phyloP scores from a whole-genome alignment of 768 basidiomycete species.

The Stropharia rugosoannulata region DNA sequence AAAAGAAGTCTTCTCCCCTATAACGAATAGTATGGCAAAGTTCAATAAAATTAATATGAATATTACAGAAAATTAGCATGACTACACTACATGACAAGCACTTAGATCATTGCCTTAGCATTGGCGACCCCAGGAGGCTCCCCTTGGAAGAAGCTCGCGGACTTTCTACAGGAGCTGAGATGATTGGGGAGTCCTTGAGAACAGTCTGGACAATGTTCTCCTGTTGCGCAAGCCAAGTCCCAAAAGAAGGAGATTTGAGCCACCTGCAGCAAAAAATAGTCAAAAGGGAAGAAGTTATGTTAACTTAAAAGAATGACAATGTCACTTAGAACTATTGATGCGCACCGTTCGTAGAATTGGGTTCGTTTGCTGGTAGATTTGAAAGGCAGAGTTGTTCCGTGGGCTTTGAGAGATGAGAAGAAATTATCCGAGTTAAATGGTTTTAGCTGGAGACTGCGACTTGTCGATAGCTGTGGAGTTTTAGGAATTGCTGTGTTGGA shows the following conservation, averaged over 20 bases:
- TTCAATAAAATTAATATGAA: too few species aligned
- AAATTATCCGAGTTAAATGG: constrained; percentile 72
- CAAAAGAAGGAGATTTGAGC: constrained; percentile 76
- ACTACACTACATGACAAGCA: not conserved
- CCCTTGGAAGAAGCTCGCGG: not conserved
- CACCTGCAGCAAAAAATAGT: constrained; percentile 36
- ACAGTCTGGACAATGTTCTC: constrained; percentile 67
- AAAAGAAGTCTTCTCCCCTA: too few species aligned
- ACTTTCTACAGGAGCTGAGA: not conserved
- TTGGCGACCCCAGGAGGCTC: not conserved
- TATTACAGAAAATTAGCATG: too few species aligned
- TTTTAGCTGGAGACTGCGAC: constrained; percentile 46
- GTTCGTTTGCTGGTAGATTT: constrained; percentile 59
- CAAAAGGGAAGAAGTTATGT: not conserved
- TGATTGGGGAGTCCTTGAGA: constrained; percentile 30
- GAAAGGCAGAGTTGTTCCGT: constrained; percentile 76
- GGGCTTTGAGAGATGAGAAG: constrained; percentile 66
- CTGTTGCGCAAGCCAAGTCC: constrained; percentile 75
- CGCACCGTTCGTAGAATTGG: constrained; percentile 69
- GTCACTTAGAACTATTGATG: constrained; percentile 1
- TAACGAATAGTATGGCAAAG: too few species aligned
- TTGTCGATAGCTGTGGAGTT: not conserved
- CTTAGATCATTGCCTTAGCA: not conserved
- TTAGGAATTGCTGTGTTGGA: not conserved
- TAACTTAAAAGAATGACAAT: not conserved